Percentiles rank a stretch among this genome's conserved stretches.
Evolutionary conservation across 2,329 filamentous ascomycete species (phyloP).

Genomic region (Arthrobotrys entomopaga): DNA sequence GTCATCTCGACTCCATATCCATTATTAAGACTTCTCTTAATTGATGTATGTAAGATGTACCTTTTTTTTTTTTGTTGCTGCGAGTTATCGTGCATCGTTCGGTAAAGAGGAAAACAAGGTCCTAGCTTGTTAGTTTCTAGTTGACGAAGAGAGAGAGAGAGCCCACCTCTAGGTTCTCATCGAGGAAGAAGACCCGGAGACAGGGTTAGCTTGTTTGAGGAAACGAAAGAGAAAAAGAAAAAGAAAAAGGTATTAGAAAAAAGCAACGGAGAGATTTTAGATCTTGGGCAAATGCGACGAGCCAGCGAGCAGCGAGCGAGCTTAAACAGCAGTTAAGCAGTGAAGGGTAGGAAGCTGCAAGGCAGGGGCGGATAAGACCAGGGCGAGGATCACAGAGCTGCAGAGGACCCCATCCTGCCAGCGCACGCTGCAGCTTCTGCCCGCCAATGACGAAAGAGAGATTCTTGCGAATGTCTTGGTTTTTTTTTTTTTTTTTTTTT

Average conservation of each 20-base stretch:
- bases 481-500: too few species aligned
- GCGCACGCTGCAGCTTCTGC: slow-evolving; percentile 52
- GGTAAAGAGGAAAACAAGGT: slow-evolving; percentile 51
- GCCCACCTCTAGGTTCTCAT: slow-evolving; percentile 20
- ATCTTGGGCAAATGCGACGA: slow-evolving; percentile 50
- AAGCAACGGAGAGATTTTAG: slow-evolving; percentile 37
- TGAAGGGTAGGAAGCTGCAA: slow-evolving; percentile 47
- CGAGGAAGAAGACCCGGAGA: slow-evolving; percentile 50
- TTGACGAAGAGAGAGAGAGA: slow-evolving; percentile 11
- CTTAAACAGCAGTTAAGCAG: slow-evolving; percentile 35
- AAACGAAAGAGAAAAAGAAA: slow-evolving; percentile 39
- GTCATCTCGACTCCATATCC: slow-evolving; percentile 43
- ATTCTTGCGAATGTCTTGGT: slow-evolving; percentile 38
- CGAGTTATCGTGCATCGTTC: slow-evolving; percentile 55
- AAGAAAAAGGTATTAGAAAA: slow-evolving; percentile 19
- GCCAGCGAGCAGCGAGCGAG: slow-evolving; percentile 24
- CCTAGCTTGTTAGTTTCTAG: slow-evolving; percentile 50
- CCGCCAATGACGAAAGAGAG: slow-evolving; percentile 54
- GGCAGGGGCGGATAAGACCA: slow-evolving; percentile 54
- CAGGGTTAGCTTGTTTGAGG: slow-evolving; percentile 54
- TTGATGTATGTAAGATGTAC: slow-evolving; percentile 51
- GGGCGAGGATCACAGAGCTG: slow-evolving; percentile 48
- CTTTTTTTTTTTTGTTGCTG: slow-evolving; percentile 53
- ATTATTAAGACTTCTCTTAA: slow-evolving; percentile 51
- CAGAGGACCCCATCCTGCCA: slow-evolving; percentile 51